Percentiles rank a stretch among this genome's conserved stretches.
These are phyloP conservation scores for Dictyostelium firmibasis DNA, from an alignment of 78 protist genomes.

Conservation along the genomic window DNA sequence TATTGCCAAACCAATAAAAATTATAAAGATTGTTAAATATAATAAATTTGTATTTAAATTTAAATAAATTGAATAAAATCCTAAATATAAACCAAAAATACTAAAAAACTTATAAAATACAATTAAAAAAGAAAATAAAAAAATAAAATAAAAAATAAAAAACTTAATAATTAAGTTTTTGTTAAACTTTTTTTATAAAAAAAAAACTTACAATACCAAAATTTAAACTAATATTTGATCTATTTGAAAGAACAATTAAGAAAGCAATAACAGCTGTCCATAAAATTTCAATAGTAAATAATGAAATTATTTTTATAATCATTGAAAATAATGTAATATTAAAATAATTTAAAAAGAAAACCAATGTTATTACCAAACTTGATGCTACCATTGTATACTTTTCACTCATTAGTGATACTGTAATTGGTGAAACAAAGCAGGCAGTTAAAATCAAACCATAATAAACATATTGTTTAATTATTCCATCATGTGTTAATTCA, in stretches of 20 bases:
- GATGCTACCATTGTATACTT: not conserved
- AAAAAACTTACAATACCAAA: not conserved
- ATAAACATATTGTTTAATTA: not conserved
- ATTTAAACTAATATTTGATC: not conserved
- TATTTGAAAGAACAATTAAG: not conserved
- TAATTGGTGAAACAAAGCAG: not conserved
- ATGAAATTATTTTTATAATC: not conserved
- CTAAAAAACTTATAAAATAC: constrained; percentile 2
- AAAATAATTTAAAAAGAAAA: not conserved
- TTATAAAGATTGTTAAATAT: not conserved
- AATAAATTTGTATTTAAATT: not conserved
- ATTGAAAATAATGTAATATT: not conserved
- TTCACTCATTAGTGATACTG: not conserved
- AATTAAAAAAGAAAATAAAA: too few relatives aligned
- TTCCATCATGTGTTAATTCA: not conserved
- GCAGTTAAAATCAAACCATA: not conserved
- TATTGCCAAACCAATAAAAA: not conserved
- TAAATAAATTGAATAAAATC: not conserved
- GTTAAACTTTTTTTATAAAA: too few relatives aligned
- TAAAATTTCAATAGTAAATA: not conserved
- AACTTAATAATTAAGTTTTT: not conserved
- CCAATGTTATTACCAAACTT: not conserved
- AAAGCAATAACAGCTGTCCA: not conserved
- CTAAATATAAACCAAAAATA: not conserved
- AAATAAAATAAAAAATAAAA: not conserved